Base-by-base conservation (phyloP, 2,329 filamentous ascomycete species). In the Biscogniauxia mediterranea region DNA sequence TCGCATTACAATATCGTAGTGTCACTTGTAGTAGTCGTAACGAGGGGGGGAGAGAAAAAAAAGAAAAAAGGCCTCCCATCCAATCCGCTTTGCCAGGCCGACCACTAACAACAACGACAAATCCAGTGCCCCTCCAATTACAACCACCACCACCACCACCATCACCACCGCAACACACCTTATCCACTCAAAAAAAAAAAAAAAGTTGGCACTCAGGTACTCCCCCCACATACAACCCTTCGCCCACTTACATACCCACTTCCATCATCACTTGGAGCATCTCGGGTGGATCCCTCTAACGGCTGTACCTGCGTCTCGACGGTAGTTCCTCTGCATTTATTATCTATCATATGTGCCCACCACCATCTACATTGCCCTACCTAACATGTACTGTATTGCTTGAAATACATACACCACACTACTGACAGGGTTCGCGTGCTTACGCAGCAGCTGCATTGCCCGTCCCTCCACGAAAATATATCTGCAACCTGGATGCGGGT, bases 301-400 rank as follows among this genome's bases (percentile, higher is more conserved):
- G 58, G 57, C 59, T 64, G 69, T 71, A 70, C 69, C 69, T 71
- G 68, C 69, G 61, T 71, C 57, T 64, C 57, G 59, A 55, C 60
- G 59, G 62, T 55, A 65, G 65, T 64, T 61, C 64, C 54, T 55
- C 54, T 55, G 26, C 54, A 38, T 25, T 52, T 21, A 52, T 25
- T 21, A 21, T 52, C 28, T 52, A 21, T 52, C 28, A 32, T 32
- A 32, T 25, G 50, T 52, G 50, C 50, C 50, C 50, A 19, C 21
- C 17, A 13, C 19, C 8, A 3, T 52, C 19, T 4, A 4, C 28
- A 5, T 52, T 46, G 38, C 38, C 65, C 38, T 59, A 54, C 26
- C 54, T 59, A 57, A 54, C 61, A 23, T 5, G 5, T 23, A 23
- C 5, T 23, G 23, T 23, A 23, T 23, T 61, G 59, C 52, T 60